These are phyloP conservation scores for Agapanthus africanus DNA, from an alignment of 106 monocot genomes.

Conservation along the genomic window DNA sequence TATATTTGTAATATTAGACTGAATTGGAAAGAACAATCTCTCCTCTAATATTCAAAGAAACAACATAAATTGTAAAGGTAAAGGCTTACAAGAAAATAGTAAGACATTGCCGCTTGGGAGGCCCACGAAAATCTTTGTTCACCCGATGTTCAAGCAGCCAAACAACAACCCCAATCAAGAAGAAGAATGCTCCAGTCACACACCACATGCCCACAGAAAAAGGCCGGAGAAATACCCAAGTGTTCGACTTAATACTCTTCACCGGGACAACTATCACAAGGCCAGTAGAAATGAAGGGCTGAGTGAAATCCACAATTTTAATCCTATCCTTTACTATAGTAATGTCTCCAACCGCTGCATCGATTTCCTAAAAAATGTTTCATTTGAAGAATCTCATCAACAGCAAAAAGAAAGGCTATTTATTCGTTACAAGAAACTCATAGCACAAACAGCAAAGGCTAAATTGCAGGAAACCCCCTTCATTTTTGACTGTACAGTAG, in stretches of 20 bases:
- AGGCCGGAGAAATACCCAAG: slow-evolving; percentile 65
- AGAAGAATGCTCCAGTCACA: slow-evolving; percentile 44
- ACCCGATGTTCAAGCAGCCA: slow-evolving; percentile 73
- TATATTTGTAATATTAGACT: too few species aligned
- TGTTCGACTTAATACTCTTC: slow-evolving; percentile 27
- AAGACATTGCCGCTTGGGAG: slow-evolving; percentile 41
- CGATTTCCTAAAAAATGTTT: slow-evolving; percentile 27
- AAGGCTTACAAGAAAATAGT: slow-evolving; percentile 48
- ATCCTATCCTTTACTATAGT: slow-evolving; percentile 42
- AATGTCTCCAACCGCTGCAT: slow-evolving; percentile 54
- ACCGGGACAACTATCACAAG: slow-evolving; percentile 45
- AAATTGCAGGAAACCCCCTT: too few species aligned
- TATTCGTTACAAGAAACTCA: too few species aligned
- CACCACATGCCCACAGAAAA: slow-evolving; percentile 63
- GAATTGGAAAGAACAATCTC: neutral
- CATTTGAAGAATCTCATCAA: neutral
- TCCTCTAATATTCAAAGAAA: neutral
- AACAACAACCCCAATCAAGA: slow-evolving; percentile 53
- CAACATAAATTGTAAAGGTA: neutral
- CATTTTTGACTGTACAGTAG: too few species aligned
- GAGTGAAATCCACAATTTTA: slow-evolving; percentile 63
- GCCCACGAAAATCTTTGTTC: slow-evolving; percentile 54
- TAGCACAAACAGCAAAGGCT: too few species aligned
- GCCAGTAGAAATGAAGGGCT: slow-evolving; percentile 47
- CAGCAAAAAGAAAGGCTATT: neutral